Percentiles rank a stretch among this genome's conserved stretches.
phyloP scores from a whole-genome alignment of 805 yeast genomes.

The Dipodascus geniculatus region DNA sequence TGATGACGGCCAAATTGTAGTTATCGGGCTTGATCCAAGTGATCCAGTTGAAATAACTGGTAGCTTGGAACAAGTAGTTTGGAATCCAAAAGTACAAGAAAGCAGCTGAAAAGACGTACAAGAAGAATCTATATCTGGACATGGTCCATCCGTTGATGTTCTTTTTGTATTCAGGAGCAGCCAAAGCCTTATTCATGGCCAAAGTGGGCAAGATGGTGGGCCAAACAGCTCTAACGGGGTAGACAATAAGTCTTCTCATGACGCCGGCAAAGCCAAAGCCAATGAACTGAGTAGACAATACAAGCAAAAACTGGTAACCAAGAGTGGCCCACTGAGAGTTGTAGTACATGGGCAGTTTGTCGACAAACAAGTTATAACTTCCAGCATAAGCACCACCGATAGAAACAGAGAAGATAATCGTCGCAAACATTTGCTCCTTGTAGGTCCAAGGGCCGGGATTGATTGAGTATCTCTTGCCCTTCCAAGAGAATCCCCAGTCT shows the following conservation, averaged over 20 bases:
- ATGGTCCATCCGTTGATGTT: conserved; percentile 49
- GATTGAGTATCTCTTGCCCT: conserved; percentile 31
- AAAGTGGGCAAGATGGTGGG: conserved; percentile 38
- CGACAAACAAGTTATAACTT: conserved; percentile 10
- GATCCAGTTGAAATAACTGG: conserved; percentile 52
- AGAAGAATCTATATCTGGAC: conserved; percentile 39
- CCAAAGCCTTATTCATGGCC: conserved; percentile 38
- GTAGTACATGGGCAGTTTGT: conserved; percentile 10
- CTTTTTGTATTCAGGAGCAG: conserved; percentile 31
- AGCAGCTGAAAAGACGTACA: conserved; percentile 28
- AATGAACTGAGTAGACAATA: conserved; percentile 45
- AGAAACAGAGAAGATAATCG: conserved; percentile 31
- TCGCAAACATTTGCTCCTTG: conserved; percentile 55
- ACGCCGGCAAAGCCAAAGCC: conserved; percentile 62
- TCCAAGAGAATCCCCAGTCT: conserved; percentile 30
- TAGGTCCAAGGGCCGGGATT: conserved; percentile 54
- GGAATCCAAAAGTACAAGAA: conserved; percentile 60
- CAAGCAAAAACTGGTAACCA: conserved; percentile 42
- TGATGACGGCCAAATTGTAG: conserved; percentile 34
- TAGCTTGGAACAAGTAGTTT: conserved; percentile 48
- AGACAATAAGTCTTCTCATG: conserved; percentile 45
- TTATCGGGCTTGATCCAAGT: conserved; percentile 46
- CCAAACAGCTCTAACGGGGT: conserved; percentile 45
- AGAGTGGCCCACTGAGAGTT: conserved; percentile 24
- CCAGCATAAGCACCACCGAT: conserved; percentile 8